Conservation (phyloP, 352 stramenopile genomes). For the Globisporangium emineosum region DNA sequence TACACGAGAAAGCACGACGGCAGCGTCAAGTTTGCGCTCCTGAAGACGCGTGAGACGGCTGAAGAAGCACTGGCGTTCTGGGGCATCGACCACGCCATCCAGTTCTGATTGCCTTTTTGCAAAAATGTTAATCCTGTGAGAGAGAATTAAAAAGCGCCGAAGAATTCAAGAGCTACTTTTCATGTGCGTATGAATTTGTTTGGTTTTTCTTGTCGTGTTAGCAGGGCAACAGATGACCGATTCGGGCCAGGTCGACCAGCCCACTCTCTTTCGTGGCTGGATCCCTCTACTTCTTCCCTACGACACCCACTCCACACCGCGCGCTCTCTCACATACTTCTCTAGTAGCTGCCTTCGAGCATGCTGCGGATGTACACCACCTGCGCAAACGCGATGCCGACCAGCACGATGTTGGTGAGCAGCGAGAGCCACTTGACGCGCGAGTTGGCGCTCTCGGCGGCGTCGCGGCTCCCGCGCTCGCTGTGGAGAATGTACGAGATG, state of each 20-base stretch:
- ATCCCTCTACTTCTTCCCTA: conserved; percentile 1
- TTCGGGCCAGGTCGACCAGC: not conserved
- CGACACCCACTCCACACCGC: too few relatives aligned
- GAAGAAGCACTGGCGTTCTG: conserved; percentile 70
- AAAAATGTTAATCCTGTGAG: not conserved
- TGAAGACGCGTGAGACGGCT: conserved; percentile 66
- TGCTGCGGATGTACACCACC: conserved; percentile 80
- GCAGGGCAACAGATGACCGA: not conserved
- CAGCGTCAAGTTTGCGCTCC: conserved; percentile 44
- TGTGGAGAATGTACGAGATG: conserved; percentile 79
- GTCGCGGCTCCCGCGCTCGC: conserved; percentile 71
- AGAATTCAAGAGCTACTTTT: not conserved
- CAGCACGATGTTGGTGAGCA: conserved; percentile 78
- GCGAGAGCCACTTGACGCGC: conserved; percentile 81
- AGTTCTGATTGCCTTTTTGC: conserved; percentile 19
- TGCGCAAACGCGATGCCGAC: conserved; percentile 75
- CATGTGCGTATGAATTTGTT: conserved; percentile 1
- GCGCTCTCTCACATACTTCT: not conserved
- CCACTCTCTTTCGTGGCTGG: not conserved
- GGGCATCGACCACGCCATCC: conserved; percentile 48
- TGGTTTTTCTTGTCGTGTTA: not conserved
- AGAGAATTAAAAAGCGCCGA: not conserved
- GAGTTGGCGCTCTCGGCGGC: conserved; percentile 73
- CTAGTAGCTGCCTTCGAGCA: conserved; percentile 79
- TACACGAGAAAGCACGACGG: conserved; percentile 29